Percentiles rank a stretch among this genome's conserved stretches.
These are phyloP conservation scores for Anthracocystis walkeri DNA, from an alignment of 1,284 basidiomycete genomes.

Conservation along the genomic window DNA sequence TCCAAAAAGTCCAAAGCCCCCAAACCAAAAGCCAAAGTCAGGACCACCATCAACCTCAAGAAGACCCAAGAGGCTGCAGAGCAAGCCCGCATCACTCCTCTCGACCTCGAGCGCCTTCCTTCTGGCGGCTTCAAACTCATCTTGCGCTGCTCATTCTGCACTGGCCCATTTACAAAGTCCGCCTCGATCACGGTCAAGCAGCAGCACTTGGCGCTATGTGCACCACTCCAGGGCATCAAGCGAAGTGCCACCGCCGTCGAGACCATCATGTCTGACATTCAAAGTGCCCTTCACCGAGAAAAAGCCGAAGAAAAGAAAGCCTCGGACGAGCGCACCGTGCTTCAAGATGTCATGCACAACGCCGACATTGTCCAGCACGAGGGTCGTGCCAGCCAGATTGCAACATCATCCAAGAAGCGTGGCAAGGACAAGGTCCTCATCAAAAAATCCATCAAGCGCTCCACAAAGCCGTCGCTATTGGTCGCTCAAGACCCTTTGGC, in stretches of 20 bases:
- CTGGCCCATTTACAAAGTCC: constrained; percentile 32
- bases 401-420: constrained; percentile 31
- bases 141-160: constrained; percentile 37
- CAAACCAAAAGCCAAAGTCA: constrained; percentile 8
- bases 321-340: constrained; percentile 23
- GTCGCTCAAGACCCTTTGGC: constrained; percentile 4
- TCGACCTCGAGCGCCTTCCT: constrained; percentile 15
- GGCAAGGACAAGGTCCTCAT: constrained; percentile 24
- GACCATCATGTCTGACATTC: constrained; percentile 17
- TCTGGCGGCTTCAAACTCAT: constrained; percentile 29
- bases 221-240: constrained; percentile 21
- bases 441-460: constrained; percentile 36
- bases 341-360: constrained; percentile 33
- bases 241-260: constrained; percentile 12
- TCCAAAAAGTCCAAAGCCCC: constrained; percentile 13
- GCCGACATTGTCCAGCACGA: constrained; percentile 39
- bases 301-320: constrained; percentile 13
- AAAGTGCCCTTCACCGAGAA: constrained; percentile 9
- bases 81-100: constrained; percentile 11
- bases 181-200: constrained; percentile 23
- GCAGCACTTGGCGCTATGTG: constrained; percentile 30
- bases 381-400: constrained; percentile 38
- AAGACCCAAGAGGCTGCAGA: constrained; percentile 26
- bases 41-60: constrained; percentile 13
- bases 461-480: constrained; percentile 6